Evolutionary conservation across 495 filamentous ascomycete genomes (phyloP), one percentile per base, ranked within the genome.

Genomic region (Aspergillus homomorphus): DNA sequence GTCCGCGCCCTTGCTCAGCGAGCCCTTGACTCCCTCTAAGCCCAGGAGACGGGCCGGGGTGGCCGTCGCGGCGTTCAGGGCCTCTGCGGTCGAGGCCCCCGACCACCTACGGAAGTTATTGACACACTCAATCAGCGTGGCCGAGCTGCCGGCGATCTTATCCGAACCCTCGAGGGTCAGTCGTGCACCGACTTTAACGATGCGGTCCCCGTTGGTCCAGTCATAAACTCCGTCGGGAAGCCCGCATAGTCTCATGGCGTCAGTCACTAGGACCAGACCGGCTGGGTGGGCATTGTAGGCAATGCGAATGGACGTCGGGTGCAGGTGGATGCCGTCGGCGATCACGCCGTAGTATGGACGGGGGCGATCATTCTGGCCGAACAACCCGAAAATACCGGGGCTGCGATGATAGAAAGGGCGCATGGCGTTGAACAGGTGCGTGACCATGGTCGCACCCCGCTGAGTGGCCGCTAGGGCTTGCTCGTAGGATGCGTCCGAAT

Each of bases 371-470:
- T 61, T 73, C 46, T 81, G 77, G 6, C 83, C 74, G 54, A 96
- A 72, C 0, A 92, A 77, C 20, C 91, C 90, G 66, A 93, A 92
- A 62, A 93, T 82, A 44, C 90, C 90, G 0, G 90, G 90, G 68
- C 92, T 88, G 41, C 90, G 87, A 76, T 93, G 90, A 68, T 91
- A 88, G 8, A 93, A 84, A 16, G 88, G 89, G 5, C 84, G 81
- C 90, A 95, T 95, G 16, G 90, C 91, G 66, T 96, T 95, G 80
- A 94, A 96, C 2, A 95, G 79, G 65, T 96, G 91, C 1, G 91
- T 96, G 33, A 95, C 84, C 89, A 91, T 92, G 26, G 78, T 89
- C 1, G 88, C 89, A 45, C 90, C 90, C 20, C 81, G 71, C n/a
- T 73, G 68, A 1, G 91, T 82, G 15, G 88, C 89, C 3, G 71